Evolutionary conservation across 2,329 filamentous ascomycete species (phyloP).

Genomic region (Pseudocercospora pini-densiflorae): DNA sequence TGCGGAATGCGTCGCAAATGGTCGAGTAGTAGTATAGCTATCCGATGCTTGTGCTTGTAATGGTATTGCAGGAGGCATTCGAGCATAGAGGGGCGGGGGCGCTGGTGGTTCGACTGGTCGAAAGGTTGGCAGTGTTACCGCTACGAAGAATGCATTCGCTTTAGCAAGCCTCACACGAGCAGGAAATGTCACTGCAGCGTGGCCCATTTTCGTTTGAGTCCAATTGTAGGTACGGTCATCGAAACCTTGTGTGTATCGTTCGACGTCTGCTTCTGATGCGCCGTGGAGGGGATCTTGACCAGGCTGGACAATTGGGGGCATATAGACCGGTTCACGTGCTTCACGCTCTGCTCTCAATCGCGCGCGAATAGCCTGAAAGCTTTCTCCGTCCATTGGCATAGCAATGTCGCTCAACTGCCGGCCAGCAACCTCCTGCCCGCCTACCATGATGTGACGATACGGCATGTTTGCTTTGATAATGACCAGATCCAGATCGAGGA

Average conservation of each 20-base stretch:
- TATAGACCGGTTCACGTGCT: constrained; percentile 53
- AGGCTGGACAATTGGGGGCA: constrained; percentile 54
- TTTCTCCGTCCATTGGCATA: constrained; percentile 46
- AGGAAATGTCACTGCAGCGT: constrained; percentile 42
- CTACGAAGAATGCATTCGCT: constrained; percentile 52
- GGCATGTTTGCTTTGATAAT: constrained; percentile 52
- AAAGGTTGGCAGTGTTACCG: constrained; percentile 45
- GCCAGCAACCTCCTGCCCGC: constrained; percentile 44
- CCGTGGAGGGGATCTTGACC: constrained; percentile 49
- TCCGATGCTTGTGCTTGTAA: constrained; percentile 18
- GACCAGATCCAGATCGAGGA: constrained; percentile 53
- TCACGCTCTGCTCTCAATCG: constrained; percentile 53
- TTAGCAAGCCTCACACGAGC: constrained; percentile 47
- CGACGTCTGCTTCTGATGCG: constrained; percentile 49
- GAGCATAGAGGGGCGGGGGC: constrained; percentile 7
- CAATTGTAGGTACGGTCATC: constrained; percentile 47
- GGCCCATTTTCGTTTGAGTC: constrained; percentile 44
- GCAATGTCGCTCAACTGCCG: constrained; percentile 51
- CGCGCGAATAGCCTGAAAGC: constrained; percentile 49
- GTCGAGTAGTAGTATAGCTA: constrained; percentile 20
- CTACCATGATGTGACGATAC: constrained; percentile 50
- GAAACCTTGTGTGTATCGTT: constrained; percentile 50
- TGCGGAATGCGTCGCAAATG: constrained; percentile 27
- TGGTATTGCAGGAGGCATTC: constrained; percentile 15
- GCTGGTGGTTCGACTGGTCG: constrained; percentile 29